Base-by-base conservation (phyloP, 148 eudicot species). In the Camellia japonica region DNA sequence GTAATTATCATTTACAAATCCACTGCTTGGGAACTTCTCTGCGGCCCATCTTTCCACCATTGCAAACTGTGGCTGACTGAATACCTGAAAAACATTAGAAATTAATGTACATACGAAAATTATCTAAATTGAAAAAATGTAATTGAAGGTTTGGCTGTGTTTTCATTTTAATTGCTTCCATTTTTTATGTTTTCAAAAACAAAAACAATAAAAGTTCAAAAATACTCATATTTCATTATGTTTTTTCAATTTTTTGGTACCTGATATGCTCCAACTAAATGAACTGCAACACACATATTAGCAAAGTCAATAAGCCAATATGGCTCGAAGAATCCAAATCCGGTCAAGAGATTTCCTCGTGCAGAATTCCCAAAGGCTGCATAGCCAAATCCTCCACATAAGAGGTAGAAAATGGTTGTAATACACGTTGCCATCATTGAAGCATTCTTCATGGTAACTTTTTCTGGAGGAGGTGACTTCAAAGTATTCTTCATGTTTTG, bases 231-330 rank as follows among this genome's bases (percentile, higher is more conserved):
- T 30, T 30, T 30, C 38, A 30, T 30, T 0, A 30, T 30, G 38
- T 30, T 30, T 30, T 30, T 1, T 30, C 38, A 30, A 1, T 30
- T 30, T 30, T 30, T 30, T 30, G 38, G 6, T 90, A 90, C 95
- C 93, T 92, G 95, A 79, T 90, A 92, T 56, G 89, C 93, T 79
- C 95, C 95, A 3, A 90, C 80, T 14, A 92, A 83, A 82, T 92
- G 95, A 5, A 92, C 62, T 47, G 86, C 85, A 20, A 92, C 83
- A 75, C 91, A 92, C 30, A 87, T 88, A 78, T 92, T 92, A 23
- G 93, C 95, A 63, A 90, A 82, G 60, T 90, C 87, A n/a, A 91
- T 80, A 5, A 91, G 88, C 95, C 93, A 91, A 72, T 82, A 87
- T 3, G 91, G 91, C 80, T 86, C 90, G 6, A 84, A 90, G 83